Percentiles rank a stretch among this genome's conserved stretches.
phyloP scores from a whole-genome alignment of 1,284 basidiomycete genomes.

The Cryptococcus sp. region DNA sequence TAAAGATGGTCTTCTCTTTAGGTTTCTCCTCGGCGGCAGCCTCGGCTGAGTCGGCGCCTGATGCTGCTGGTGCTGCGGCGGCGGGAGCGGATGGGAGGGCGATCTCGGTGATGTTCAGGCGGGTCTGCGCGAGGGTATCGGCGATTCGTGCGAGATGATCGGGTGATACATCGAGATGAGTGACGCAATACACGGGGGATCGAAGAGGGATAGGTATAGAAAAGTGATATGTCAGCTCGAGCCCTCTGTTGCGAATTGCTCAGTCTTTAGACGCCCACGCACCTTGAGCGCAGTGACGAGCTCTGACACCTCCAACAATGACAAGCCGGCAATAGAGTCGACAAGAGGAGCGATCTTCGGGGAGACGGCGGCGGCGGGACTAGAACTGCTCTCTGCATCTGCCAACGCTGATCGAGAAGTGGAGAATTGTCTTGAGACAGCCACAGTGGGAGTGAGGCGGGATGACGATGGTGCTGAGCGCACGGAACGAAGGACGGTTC shows the following conservation, averaged over 20 bases:
- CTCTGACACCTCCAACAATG: slow-evolving; percentile 95
- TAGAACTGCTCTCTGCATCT: slow-evolving; percentile 25
- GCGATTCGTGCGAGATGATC: background rate
- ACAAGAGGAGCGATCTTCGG: slow-evolving; percentile 80
- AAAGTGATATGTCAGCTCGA: too few relatives aligned
- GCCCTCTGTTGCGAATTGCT: too few relatives aligned
- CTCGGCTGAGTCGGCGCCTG: slow-evolving; percentile 63
- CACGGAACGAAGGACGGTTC: slow-evolving; percentile 19
- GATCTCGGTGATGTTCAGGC: slow-evolving; percentile 97
- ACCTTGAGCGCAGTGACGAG: slow-evolving; percentile 90
- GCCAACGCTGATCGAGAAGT: slow-evolving; percentile 27
- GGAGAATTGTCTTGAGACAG: slow-evolving; percentile 29
- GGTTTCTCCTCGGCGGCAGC: slow-evolving; percentile 78
- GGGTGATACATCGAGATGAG: too few relatives aligned
- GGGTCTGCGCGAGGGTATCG: slow-evolving; percentile 60
- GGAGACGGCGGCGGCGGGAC: slow-evolving; percentile 27
- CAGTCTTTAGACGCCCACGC: slow-evolving; percentile 35
- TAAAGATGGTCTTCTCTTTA: slow-evolving; percentile 99
- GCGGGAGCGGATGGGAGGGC: slow-evolving; percentile 82
- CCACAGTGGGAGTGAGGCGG: slow-evolving; percentile 9
- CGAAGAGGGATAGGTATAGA: too few relatives aligned
- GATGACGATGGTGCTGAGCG: slow-evolving; percentile 16
- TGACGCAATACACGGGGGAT: too few relatives aligned
- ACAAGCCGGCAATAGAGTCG: slow-evolving; percentile 87
- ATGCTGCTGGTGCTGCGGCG: slow-evolving; percentile 60